Percentiles rank a stretch among this genome's conserved stretches.
These are phyloP conservation scores for Lolium perenne DNA, from an alignment of 176 grass and related monocot genomes.

Conservation along the genomic window DNA sequence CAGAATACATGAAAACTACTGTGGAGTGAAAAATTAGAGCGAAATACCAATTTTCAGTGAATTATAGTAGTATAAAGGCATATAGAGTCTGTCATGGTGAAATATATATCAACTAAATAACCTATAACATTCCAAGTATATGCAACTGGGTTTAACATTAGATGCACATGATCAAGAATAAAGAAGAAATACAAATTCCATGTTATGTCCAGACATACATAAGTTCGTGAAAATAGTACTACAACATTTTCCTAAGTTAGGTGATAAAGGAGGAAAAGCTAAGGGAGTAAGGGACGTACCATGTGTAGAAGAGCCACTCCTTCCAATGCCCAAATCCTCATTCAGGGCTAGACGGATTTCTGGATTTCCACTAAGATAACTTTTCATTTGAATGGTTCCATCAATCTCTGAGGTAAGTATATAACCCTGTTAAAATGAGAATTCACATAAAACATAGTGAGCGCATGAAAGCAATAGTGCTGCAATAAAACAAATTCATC, in stretches of 20 bases:
- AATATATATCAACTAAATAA: conserved; percentile 15
- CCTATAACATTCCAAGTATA: conserved; percentile 6
- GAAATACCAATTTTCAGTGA: not conserved
- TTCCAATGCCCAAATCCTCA: conserved; percentile 95
- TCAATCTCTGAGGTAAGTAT: conserved; percentile 99
- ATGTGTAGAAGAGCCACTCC: conserved; percentile 69
- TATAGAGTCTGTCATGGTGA: not conserved
- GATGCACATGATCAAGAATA: conserved; percentile 7
- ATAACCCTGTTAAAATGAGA: conserved; percentile 70
- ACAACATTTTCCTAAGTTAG: not conserved
- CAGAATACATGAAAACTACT: not conserved
- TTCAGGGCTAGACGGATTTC: conserved; percentile 98
- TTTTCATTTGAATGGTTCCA: conserved; percentile 99
- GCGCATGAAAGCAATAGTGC: not conserved
- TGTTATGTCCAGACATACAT: not conserved
- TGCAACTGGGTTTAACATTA: not conserved
- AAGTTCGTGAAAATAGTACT: not conserved
- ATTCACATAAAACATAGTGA: conserved; percentile 28
- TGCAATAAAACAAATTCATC: conserved; percentile 23
- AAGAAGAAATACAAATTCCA: conserved; percentile 8
- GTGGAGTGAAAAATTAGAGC: not conserved
- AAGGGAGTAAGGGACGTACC: conserved; percentile 45
- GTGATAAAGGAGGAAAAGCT: conserved; percentile 17
- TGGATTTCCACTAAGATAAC: conserved; percentile 95
- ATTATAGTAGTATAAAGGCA: not conserved